Conservation (phyloP, 2,329 filamentous ascomycete species). For the Cordyceps tenuipes region DNA sequence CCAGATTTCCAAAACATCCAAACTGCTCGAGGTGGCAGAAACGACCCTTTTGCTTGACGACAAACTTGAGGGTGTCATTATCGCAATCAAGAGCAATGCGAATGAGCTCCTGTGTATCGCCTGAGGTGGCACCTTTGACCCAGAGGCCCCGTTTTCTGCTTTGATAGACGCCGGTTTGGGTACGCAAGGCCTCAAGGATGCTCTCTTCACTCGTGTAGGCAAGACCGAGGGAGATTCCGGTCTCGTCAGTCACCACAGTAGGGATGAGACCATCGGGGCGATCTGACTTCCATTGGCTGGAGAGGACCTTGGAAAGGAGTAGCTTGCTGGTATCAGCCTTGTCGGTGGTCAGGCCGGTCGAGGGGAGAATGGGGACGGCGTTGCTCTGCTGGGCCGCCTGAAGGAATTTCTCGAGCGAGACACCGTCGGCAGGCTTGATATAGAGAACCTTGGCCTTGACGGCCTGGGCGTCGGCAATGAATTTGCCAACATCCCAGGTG, state of each 20-base stretch:
- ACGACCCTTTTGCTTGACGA: conserved; percentile 79
- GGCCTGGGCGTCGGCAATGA: conserved; percentile 36
- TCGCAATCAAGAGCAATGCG: conserved; percentile 86
- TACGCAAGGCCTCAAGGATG: conserved; percentile 75
- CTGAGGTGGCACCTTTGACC: conserved; percentile 94
- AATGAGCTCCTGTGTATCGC: conserved; percentile 84
- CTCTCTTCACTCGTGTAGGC: conserved; percentile 94
- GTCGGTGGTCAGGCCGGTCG: conserved; percentile 60
- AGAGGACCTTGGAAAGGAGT: conserved; percentile 61
- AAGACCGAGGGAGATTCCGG: conserved; percentile 73
- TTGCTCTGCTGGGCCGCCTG: conserved; percentile 39
- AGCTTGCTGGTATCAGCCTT: conserved; percentile 48
- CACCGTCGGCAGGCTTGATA: conserved; percentile 40
- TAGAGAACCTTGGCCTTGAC: conserved; percentile 41
- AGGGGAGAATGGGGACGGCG: conserved; percentile 67
- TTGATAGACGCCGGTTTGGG: conserved; percentile 78
- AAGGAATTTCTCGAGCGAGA: conserved; percentile 38
- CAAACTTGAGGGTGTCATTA: conserved; percentile 82
- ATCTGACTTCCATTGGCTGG: conserved; percentile 71
- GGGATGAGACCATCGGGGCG: conserved; percentile 75
- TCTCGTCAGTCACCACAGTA: conserved; percentile 85
- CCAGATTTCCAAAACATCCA: conserved; percentile 83
- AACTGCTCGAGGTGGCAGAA: conserved; percentile 94
- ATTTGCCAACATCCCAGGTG: conserved; percentile 31
- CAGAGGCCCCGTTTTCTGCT: conserved; percentile 91